Base-by-base conservation (phyloP, 2,329 filamentous ascomycete species). In the Fusarium mundagurra region DNA sequence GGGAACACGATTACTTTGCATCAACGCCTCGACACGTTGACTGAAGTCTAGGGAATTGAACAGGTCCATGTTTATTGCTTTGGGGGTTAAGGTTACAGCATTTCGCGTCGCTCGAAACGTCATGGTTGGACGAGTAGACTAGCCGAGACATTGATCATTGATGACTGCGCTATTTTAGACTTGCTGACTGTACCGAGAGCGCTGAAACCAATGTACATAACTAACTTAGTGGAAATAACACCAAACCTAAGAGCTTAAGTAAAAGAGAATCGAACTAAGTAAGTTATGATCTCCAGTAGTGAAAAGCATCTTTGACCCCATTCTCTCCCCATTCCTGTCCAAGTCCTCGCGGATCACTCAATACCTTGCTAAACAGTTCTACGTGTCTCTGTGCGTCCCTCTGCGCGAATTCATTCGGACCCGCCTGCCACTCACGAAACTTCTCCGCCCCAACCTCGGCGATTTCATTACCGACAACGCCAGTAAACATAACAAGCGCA, bases 271-370 rank as follows among this genome's bases (percentile, higher is more conserved):
- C 2, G 20, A 27, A 20, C 24, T 45, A n/a, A n/a, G n/a, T n/a
- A n/a, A n/a, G n/a, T n/a, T n/a, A 14, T 20, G 17, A 27, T 45
- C 8, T 16, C 8, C 1, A 7, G 39, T 5, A 41, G 6, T 41
- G 13, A n/a, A 41, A 5, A 13, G 43, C n/a, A 38, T 44, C 16
- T 5, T 5, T 38, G 24, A 20, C 7, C 43, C 3, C 3, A 27
- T 45, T 3, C 24, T 9, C 17, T 11, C 8, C 44, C 12, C 3
- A 10, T 0, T 7, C 44, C 44, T 45, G 7, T 18, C 6, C 17
- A 1, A 18, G 3, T 8, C 2, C n/a, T 7, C 9, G 7, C 6
- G n/a, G 43, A 2, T 2, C 16, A 0, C 8, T 5, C 4, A 8
- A n/a, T 5, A 17, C 7, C 9, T 22, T 16, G 47, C 20, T 29